Evolutionary conservation across 1,284 basidiomycete genomes (phyloP), one percentile per base, ranked within the genome.

Genomic region (Heterobasidion parviporum): DNA sequence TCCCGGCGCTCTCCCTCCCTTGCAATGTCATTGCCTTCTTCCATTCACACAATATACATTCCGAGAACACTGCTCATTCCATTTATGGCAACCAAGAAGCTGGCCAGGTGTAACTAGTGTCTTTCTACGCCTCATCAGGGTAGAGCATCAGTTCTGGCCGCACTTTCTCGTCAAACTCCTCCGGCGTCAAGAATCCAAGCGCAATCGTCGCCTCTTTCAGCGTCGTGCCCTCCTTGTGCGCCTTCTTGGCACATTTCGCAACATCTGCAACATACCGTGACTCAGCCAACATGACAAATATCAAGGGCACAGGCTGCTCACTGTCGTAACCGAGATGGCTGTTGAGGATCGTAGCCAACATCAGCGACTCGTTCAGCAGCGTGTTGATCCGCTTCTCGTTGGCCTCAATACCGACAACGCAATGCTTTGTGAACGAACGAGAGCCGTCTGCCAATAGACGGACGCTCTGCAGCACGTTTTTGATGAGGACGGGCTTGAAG

Each of bases 401-500:
- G 10, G 97, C 96, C 72, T 91, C 74, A 69, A 98, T 98, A 51
- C 97, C 97, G 54, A 95, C 89, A 44, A 99, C 88, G 72, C 97
- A 99, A 77, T 99, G 89, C 76, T 92, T 93, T 60, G 93, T 98
- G 75, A 99, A 98, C 51, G 91, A 95, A 53, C 91, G 85, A 36
- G 90, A 82, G 52, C 84, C 97, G 74, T 99, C 97, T 55, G 93
- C 84, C 52, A 99, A 78, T 54, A 99, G 76, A 20, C 96, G 87
- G 69, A 99, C 95, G 68, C 92, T 95, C 72, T 96, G 94, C 57
- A 99, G 77, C 45, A 99, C 88, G 72, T 98, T 99, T 78, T 95
- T 97, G 74, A 96, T 94, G 63, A 99, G 89, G 60, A 99, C 94
- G 48, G 97, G 97, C 76, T 99, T 99, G 83, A 98, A 99, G 33